Base-by-base conservation (phyloP, 1,284 basidiomycete species). In the Ganoderma sp. region DNA sequence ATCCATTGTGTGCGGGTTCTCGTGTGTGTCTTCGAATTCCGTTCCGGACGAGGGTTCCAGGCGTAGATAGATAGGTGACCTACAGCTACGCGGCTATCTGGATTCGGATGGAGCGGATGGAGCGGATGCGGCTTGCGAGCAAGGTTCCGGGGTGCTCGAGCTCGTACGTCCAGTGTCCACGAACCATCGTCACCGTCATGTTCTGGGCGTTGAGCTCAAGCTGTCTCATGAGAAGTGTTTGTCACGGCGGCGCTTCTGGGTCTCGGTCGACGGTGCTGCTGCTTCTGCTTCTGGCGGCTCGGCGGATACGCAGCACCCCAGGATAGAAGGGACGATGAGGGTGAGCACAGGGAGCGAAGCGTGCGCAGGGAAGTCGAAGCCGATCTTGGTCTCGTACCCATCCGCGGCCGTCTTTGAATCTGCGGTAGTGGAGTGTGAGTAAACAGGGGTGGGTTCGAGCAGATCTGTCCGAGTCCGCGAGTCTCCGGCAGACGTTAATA, bases 61-160 rank as follows among this genome's bases (percentile, higher is more conserved):
- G 48, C 22, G 12, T 10, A 52, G 37, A 39, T 39, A 39, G 37
- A 39, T 39, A 39, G 25, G 25, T 28, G 25, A 39, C 37, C 37
- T 39, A 39, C 37, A 9, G 25, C 25, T 28, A 28, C 25, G 25
- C 22, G 8, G 48, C 9, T 8, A 12, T 25, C 2, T 22, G 10
- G n/a, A 12, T 52, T 52, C 12, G 10, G n/a, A 12, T 52, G 28
- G 12, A 12, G 22, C 10, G 25, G 22, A 25, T 25, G 48, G 48
- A 14, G 48, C 48, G 19, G 19, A 37, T 9, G 17, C 19, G 57
- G 19, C 14, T 37, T 17, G 42, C 42, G 14, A 17, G 19, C 57
- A 60, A 60, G 58, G 41, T 60, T 60, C 14, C 6, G 39, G 58
- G 58, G 58, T 60, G 58, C 58, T 42, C 58, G 56, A 9, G 10